Base-by-base conservation (phyloP, 2,329 filamentous ascomycete species). In the Beauveria rudraprayagi region DNA sequence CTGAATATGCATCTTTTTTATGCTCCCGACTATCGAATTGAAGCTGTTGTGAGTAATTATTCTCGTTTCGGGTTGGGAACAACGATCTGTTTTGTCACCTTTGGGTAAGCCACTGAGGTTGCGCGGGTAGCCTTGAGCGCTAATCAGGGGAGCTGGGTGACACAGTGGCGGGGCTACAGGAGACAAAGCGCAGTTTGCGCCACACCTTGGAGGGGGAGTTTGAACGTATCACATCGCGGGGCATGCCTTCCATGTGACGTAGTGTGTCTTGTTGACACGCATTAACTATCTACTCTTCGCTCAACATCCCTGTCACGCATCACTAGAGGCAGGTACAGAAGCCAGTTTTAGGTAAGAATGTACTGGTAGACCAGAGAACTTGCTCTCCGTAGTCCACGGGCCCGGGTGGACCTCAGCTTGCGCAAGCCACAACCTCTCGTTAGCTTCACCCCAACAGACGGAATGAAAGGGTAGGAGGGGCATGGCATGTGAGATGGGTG, bases 191-290 rank as follows among this genome's bases (percentile, higher is more conserved):
- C 37, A 16, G 8, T 40, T 8, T 41, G 28, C 46, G 47, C 56
- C 46, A 51, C 56, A 58, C 30, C 10, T 44, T 59, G 47, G 56
- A 59, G 56, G 55, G 55, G 55, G 30, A 19, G n/a, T 56, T 11
- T 30, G n/a, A 37, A 26, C 28, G 34, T 19, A 53, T n/a, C 37
- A 24, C 37, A 26, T 40, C 47, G 56, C 48, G 56, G 56, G 56
- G 48, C 56, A 58, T n/a, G 7, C 22, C 10, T n/a, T 17, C 4
- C 11, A 43, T 43, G 50, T 60, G 57, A 60, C 57, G 57, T 60
- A 60, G 50, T 26, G 28, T 57, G 14, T 41, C 19, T 14, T 19
- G 19, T 34, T 28, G 24, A 48, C 44, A 28, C 22, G 9, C 24
- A 50, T 40, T 16, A 5, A 17, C 34, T 9, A 4, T 22, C 22